Evolutionary conservation across 805 yeast genomes (phyloP).

Genomic region (Candida taoyuanica): DNA sequence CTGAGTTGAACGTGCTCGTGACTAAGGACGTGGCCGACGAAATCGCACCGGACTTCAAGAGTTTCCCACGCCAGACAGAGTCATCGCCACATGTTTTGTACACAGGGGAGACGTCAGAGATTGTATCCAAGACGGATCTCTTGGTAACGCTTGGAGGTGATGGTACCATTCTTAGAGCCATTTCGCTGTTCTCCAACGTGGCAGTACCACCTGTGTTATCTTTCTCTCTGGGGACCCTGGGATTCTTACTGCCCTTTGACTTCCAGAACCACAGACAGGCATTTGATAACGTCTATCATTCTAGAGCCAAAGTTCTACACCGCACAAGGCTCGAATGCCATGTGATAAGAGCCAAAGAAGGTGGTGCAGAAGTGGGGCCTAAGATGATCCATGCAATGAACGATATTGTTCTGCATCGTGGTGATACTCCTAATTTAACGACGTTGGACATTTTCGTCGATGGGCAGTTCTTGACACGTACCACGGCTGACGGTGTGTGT

Average conservation of each 20-base stretch:
- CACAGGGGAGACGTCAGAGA: slow-evolving; percentile 55
- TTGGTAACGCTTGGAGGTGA: slow-evolving; percentile 94
- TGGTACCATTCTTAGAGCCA: slow-evolving; percentile 86
- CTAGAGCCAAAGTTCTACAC: slow-evolving; percentile 67
- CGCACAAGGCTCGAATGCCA: slow-evolving; percentile 79
- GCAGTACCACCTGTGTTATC: slow-evolving; percentile 85
- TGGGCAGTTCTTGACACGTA: slow-evolving; percentile 78
- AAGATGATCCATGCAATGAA: slow-evolving; percentile 78
- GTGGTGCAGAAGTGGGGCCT: slow-evolving; percentile 2
- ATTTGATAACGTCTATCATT: slow-evolving; percentile 60
- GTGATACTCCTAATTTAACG: slow-evolving; percentile 80
- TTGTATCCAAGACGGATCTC: slow-evolving; percentile 66
- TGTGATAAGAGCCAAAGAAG: slow-evolving; percentile 33
- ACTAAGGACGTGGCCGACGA: slow-evolving; percentile 73
- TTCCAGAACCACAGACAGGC: slow-evolving; percentile 55
- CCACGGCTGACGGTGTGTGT: slow-evolving; percentile 88
- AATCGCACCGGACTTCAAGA: slow-evolving; percentile 33
- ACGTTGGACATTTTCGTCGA: slow-evolving; percentile 82
- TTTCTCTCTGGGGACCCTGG: slow-evolving; percentile 86
- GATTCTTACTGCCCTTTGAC: slow-evolving; percentile 85
- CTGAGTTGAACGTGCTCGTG: slow-evolving; percentile 72
- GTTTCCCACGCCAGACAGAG: slow-evolving; percentile 21
- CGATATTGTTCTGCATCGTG: slow-evolving; percentile 84
- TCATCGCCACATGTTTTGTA: slow-evolving; percentile 40
- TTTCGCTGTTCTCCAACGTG: slow-evolving; percentile 65